Conservation (phyloP, 2,329 filamentous ascomycete species). For the Emmonsiellopsis sp. region DNA sequence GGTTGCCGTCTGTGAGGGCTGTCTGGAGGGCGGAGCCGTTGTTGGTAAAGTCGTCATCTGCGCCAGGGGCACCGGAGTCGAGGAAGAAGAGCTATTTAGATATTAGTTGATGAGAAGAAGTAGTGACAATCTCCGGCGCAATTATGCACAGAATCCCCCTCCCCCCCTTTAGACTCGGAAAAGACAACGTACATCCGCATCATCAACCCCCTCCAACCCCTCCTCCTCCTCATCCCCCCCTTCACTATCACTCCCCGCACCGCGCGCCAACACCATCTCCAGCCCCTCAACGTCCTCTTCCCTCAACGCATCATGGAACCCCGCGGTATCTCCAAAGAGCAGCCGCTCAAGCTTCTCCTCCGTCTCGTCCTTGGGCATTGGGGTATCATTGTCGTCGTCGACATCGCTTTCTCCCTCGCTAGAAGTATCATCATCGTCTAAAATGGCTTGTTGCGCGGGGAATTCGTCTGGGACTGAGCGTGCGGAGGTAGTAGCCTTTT, state of each 20-base stretch:
- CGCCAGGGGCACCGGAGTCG: conserved; percentile 52
- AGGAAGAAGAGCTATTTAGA: conserved; percentile 61
- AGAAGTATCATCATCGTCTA: conserved; percentile 14
- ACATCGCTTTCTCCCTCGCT: conserved; percentile 19
- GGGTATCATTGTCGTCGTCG: conserved; percentile 15
- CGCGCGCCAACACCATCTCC: conserved; percentile 25
- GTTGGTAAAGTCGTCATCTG: conserved; percentile 9
- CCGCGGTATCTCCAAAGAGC: conserved; percentile 78
- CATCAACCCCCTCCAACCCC: conserved; percentile 56
- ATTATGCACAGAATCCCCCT: neutral
- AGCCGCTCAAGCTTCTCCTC: conserved; percentile 80
- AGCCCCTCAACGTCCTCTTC: conserved; percentile 36
- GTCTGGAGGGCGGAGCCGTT: conserved; percentile 12
- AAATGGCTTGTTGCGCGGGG: neutral
- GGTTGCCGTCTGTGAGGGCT: conserved; percentile 17
- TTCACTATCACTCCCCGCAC: conserved; percentile 18
- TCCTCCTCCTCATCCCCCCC: conserved; percentile 39
- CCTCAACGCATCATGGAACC: conserved; percentile 68
- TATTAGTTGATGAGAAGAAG: conserved; percentile 2
- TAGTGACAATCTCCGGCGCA: neutral
- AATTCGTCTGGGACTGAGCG: too few species aligned
- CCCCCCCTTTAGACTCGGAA: neutral
- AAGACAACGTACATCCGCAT: conserved; percentile 52
- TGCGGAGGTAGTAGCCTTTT: neutral
- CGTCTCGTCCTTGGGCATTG: conserved; percentile 57